Percentiles rank a stretch among this genome's conserved stretches.
These are phyloP conservation scores for Aspergillus chevalieri DNA, from an alignment of 2,329 filamentous ascomycete species.

Conservation along the genomic window DNA sequence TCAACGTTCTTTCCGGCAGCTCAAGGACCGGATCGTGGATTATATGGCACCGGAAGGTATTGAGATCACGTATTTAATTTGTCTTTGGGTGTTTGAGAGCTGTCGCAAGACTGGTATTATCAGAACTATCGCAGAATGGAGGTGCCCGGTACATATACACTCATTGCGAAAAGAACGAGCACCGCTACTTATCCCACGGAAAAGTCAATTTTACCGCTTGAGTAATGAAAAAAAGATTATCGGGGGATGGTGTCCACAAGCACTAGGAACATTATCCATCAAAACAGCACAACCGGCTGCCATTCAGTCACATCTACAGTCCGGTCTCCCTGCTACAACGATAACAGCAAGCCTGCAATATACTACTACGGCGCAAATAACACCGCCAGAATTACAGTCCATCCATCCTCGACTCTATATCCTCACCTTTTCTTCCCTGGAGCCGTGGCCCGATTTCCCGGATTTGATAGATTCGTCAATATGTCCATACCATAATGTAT, in stretches of 20 bases:
- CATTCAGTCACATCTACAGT: not conserved
- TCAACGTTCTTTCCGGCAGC: not conserved
- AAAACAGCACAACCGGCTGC: not conserved
- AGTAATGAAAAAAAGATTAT: not conserved
- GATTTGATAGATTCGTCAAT: conserved; percentile 3
- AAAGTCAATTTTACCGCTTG: conserved; percentile 5
- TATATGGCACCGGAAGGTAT: not conserved
- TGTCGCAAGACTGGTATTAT: not conserved
- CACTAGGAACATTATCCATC: not conserved
- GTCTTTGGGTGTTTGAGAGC: conserved; percentile 1
- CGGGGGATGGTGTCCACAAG: not conserved
- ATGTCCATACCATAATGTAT: not conserved
- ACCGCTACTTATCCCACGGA: conserved; percentile 3
- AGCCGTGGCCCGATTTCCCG: conserved; percentile 10
- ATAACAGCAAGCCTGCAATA: conserved; percentile 9
- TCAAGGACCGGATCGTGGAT: not conserved
- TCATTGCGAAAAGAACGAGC: conserved; percentile 6
- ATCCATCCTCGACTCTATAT: conserved; percentile 3
- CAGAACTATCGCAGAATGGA: conserved; percentile 4
- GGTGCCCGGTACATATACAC: conserved; percentile 6
- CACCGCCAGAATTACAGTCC: conserved; percentile 1
- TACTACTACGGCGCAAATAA: not conserved
- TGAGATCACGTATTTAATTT: not conserved
- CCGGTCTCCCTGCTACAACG: not conserved
- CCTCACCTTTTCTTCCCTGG: conserved; percentile 10